These are phyloP conservation scores for Podaxis mareebaensis DNA, from an alignment of 768 basidiomycete genomes.

Conservation along the genomic window DNA sequence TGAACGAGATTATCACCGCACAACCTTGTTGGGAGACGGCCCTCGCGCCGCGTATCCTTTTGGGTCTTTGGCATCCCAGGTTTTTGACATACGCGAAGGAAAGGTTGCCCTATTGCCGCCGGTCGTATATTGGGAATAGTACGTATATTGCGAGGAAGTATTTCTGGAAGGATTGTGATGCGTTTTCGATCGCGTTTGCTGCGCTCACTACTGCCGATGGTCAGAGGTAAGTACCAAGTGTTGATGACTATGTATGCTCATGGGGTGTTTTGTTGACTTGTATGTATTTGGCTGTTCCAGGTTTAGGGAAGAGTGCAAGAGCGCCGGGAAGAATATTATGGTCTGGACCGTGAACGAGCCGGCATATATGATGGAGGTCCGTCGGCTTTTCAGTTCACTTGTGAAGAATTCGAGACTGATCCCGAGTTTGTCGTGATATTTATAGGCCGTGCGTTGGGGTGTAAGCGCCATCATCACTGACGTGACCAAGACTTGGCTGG, in stretches of 20 bases:
- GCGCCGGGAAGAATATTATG: constrained; percentile 79
- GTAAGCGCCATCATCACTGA: constrained; percentile 81
- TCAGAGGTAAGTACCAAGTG: constrained; percentile 47
- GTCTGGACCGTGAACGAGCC: constrained; percentile 97
- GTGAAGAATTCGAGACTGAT: not conserved
- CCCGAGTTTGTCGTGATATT: constrained; percentile 13
- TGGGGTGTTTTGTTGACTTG: not conserved
- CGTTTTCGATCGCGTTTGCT: constrained; percentile 83
- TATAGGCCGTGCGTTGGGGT: constrained; percentile 76
- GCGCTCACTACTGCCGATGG: constrained; percentile 75
- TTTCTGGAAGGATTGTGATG: constrained; percentile 87
- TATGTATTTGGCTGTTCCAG: constrained; percentile 33
- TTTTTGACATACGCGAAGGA: constrained; percentile 79
- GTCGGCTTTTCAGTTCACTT: constrained; percentile 9
- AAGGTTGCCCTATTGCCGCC: constrained; percentile 77
- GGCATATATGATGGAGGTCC: constrained; percentile 86
- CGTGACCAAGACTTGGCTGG: constrained; percentile 66
- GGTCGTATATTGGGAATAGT: constrained; percentile 83
- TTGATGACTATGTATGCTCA: not conserved
- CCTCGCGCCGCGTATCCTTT: constrained; percentile 78
- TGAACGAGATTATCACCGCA: constrained; percentile 65
- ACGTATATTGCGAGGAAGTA: constrained; percentile 74
- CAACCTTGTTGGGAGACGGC: constrained; percentile 71
- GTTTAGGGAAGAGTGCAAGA: constrained; percentile 81
- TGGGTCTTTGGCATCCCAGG: constrained; percentile 90